A percentile compares a stretch with the other conserved stretches of the same genome.
These are phyloP conservation scores for Lyophyllum decastes DNA, from an alignment of 768 basidiomycete species.

Conservation along the genomic window DNA sequence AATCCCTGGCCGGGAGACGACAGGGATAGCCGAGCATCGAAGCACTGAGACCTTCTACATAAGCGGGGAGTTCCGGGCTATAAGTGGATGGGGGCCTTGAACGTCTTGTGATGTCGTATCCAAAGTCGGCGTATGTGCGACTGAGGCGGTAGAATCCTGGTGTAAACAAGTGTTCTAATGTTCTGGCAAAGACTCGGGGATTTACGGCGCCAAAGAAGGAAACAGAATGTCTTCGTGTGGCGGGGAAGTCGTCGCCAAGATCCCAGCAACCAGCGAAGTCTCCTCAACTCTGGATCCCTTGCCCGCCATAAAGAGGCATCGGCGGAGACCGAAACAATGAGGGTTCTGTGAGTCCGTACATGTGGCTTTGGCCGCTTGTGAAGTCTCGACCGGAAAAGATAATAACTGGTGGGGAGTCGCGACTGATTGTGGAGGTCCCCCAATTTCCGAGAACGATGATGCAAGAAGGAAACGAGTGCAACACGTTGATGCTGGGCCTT, in stretches of 20 bases:
- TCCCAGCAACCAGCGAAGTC: neutral
- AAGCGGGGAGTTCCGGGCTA: neutral
- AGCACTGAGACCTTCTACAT: neutral
- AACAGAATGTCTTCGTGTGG: neutral
- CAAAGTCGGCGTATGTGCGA: neutral
- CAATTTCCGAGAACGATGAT: neutral
- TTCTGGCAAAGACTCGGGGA: neutral
- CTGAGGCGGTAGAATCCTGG: neutral
- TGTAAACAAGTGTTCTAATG: no score
- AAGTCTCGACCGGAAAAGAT: neutral
- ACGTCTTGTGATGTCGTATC: neutral
- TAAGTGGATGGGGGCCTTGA: neutral
- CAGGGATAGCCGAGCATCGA: neutral
- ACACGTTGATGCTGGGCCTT: neutral
- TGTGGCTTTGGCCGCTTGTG: neutral
- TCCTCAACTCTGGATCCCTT: neutral
- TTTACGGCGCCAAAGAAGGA: neutral
- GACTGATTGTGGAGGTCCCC: neutral
- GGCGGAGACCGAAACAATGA: neutral
- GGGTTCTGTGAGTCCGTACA: neutral
- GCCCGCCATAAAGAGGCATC: neutral
- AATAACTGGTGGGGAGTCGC: neutral
- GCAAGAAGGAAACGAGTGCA: neutral
- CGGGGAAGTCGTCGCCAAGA: neutral
- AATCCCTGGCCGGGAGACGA: neutral